Conservation (phyloP, 257 asterid genomes). For the Capsicum chinense region DNA sequence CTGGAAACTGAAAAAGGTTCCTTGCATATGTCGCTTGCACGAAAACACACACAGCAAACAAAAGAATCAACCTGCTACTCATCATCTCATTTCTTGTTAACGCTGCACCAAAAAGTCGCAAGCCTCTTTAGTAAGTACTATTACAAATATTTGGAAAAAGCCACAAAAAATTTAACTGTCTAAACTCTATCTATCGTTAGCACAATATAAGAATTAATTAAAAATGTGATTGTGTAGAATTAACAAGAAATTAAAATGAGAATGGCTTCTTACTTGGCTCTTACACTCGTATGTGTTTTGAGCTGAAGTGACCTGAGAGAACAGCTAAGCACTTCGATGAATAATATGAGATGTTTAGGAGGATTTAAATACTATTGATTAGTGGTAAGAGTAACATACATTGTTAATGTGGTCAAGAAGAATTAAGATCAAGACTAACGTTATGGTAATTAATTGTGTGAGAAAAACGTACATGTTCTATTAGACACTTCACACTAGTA, state of each 20-base stretch:
- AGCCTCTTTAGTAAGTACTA: background rate
- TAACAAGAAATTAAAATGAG: background rate
- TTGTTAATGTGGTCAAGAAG: constrained; percentile 3
- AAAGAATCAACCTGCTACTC: constrained; percentile 4
- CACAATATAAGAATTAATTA: background rate
- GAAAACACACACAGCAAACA: constrained; percentile 1
- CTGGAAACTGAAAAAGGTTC: constrained; percentile 24
- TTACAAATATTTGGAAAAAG: background rate
- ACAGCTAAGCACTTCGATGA: constrained; percentile 14
- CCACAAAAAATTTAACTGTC: background rate
- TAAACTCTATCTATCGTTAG: no score
- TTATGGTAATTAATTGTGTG: background rate
- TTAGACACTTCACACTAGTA: background rate
- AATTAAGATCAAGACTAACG: background rate
- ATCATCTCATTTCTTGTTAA: background rate
- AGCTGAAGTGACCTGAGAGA: background rate
- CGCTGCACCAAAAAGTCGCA: background rate
- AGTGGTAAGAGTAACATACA: background rate
- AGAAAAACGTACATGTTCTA: background rate
- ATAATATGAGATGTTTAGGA: background rate
- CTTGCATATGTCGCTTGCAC: constrained; percentile 20
- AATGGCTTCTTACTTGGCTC: background rate
- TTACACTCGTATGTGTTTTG: background rate
- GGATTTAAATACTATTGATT: background rate
- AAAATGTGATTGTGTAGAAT: no score